Percentiles rank a stretch among this genome's conserved stretches.
These are phyloP conservation scores for Globisporangium spinosum DNA, from an alignment of 352 stramenopile species.

Conservation along the genomic window DNA sequence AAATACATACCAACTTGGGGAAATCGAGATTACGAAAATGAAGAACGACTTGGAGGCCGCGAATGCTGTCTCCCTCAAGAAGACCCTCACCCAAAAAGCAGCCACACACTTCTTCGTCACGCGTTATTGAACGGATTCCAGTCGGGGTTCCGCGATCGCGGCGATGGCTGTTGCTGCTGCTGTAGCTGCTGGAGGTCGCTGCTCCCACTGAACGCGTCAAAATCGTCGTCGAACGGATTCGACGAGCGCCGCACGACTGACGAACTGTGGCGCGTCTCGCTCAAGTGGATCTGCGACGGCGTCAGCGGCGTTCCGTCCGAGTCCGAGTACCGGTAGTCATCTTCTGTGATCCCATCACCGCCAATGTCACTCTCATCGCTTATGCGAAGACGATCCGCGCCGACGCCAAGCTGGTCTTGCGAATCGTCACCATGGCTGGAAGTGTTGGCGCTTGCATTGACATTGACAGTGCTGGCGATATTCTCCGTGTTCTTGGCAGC, in stretches of 20 bases:
- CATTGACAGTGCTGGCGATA: background rate
- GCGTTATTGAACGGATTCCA: slow-evolving; percentile 14
- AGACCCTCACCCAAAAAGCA: background rate
- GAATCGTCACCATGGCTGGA: background rate
- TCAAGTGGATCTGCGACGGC: slow-evolving; percentile 10
- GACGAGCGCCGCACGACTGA: slow-evolving; percentile 2
- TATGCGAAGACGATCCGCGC: background rate
- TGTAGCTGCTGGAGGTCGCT: background rate
- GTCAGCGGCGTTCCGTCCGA: slow-evolving; percentile 3
- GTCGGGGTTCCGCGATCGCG: background rate
- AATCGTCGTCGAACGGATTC: slow-evolving; percentile 13
- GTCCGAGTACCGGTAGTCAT: slow-evolving; percentile 6
- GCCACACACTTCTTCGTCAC: background rate
- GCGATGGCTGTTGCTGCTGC: background rate
- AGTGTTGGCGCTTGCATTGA: background rate
- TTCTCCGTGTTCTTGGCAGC: slow-evolving; percentile 25
- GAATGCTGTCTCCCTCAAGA: background rate
- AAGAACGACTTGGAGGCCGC: background rate
- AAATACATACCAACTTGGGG: background rate
- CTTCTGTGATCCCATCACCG: background rate
- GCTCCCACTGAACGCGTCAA: background rate
- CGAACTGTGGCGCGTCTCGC: background rate
- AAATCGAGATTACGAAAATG: background rate
- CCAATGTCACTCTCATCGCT: background rate
- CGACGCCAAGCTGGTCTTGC: background rate